Evolutionary conservation across 2,329 filamentous ascomycete genomes (phyloP).

Genomic region (Microascus cirrosus): DNA sequence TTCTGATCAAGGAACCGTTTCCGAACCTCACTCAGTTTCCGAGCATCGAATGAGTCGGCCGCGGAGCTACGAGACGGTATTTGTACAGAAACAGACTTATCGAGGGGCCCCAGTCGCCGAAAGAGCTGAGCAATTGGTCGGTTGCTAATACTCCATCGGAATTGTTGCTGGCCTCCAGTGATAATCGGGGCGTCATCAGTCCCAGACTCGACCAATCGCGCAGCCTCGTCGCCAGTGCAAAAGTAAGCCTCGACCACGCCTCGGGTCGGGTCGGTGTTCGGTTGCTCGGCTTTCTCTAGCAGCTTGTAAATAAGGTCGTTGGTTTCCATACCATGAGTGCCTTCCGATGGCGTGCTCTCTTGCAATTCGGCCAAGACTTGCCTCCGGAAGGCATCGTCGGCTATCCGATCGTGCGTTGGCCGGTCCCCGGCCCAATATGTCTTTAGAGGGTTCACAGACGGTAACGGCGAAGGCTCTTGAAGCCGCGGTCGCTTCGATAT

Average conservation of each 20-base stretch:
- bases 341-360: background rate
- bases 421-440: background rate
- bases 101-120: slow-evolving; percentile 4
- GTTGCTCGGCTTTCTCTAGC: slow-evolving; percentile 3
- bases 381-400: slow-evolving; percentile 1
- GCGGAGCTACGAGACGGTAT: slow-evolving; percentile 7
- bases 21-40: slow-evolving; percentile 6
- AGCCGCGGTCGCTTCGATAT: slow-evolving; percentile 2
- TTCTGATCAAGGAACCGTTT: slow-evolving; percentile 5
- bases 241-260: slow-evolving; percentile 7
- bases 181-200: slow-evolving; percentile 8
- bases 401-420: background rate
- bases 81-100: slow-evolving; percentile 8
- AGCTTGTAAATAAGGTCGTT: slow-evolving; percentile 2
- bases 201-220: slow-evolving; percentile 6
- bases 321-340: slow-evolving; percentile 2
- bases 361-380: slow-evolving; percentile 2
- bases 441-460: background rate
- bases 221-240: slow-evolving; percentile 8
- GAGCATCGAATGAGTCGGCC: slow-evolving; percentile 4
- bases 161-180: slow-evolving; percentile 9
- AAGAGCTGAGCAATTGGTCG: slow-evolving; percentile 9
- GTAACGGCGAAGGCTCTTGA: background rate
- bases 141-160: slow-evolving; percentile 6
- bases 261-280: slow-evolving; percentile 1